Conservation (phyloP, 1,284 basidiomycete species). For the Cryptococcus hybrid region DNA sequence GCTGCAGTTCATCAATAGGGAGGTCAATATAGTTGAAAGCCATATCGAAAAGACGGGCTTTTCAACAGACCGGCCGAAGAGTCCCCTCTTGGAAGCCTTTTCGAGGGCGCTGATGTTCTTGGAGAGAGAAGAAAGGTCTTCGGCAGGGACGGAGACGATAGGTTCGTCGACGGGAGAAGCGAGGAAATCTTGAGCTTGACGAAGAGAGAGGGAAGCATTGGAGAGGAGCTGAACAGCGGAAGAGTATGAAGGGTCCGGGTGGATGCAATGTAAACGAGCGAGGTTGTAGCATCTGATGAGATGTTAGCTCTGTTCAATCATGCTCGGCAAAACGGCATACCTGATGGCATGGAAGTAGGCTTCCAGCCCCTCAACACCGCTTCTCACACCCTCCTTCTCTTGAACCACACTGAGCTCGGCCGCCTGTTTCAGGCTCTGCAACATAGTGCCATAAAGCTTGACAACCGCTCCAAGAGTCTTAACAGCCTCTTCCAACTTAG, state of each 20-base stretch:
- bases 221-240: constrained; percentile 43
- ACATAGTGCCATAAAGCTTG: constrained; percentile 78
- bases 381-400: constrained; percentile 75
- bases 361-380: constrained; percentile 70
- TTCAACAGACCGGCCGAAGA: constrained; percentile 76
- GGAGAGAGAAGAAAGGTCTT: constrained; percentile 58
- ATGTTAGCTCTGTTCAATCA: background rate
- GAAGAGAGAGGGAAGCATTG: constrained; percentile 26
- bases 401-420: constrained; percentile 78
- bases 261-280: constrained; percentile 48
- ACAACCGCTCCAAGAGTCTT: constrained; percentile 74
- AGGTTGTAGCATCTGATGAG: constrained; percentile 37
- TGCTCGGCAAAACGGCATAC: constrained; percentile 47
- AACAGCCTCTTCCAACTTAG: constrained; percentile 54
- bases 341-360: constrained; percentile 71
- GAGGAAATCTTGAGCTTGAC: constrained; percentile 27
- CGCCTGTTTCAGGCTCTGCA: constrained; percentile 81
- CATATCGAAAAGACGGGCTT: constrained; percentile 90
- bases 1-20: constrained; percentile 72
- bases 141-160: constrained; percentile 24
- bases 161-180: constrained; percentile 33
- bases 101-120: constrained; percentile 56
- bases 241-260: constrained; percentile 42
- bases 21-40: constrained; percentile 88
- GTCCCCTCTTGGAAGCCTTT: constrained; percentile 66